phyloP scores from a whole-genome alignment of 805 yeast genomes.

The Novakomyces olei region DNA sequence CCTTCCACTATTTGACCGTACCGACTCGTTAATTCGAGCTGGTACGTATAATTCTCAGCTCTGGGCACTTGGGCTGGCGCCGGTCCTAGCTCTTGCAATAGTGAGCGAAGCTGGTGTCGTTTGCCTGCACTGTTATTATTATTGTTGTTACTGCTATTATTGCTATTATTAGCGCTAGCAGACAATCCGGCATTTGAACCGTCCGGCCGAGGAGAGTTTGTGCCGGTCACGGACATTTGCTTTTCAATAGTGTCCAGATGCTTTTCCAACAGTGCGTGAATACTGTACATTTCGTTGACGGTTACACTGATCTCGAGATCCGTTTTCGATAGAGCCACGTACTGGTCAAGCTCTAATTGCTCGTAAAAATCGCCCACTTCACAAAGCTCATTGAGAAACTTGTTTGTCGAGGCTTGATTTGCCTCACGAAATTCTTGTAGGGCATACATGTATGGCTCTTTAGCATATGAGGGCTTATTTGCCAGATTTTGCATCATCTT shows the following conservation, averaged over 20 bases:
- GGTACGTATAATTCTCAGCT: conserved; percentile 13
- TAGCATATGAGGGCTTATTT: conserved; percentile 45
- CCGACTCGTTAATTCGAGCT: conserved; percentile 15
- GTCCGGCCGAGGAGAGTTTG: too few species aligned
- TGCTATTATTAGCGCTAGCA: too few species aligned
- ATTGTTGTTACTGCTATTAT: too few species aligned
- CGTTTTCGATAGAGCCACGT: conserved; percentile 17
- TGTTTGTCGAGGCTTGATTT: conserved; percentile 14
- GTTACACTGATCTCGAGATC: conserved; percentile 16
- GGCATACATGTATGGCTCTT: conserved; percentile 23
- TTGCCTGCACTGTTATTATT: too few species aligned
- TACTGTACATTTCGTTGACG: conserved; percentile 16
- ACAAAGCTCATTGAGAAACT: conserved; percentile 17
- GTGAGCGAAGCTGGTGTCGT: conserved; percentile 12
- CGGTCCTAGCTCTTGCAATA: conserved; percentile 15
- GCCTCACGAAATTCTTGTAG: conserved; percentile 13
- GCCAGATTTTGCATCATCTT: conserved; percentile 72
- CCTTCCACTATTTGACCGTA: conserved; percentile 16
- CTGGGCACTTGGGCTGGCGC: conserved; percentile 15
- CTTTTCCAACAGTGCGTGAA: conserved; percentile 17
- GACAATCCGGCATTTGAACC: too few species aligned
- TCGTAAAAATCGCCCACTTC: conserved; percentile 21
- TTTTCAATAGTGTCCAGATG: conserved; percentile 10
- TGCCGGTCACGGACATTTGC: conserved; percentile 1
- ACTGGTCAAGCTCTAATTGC: conserved; percentile 19